These are phyloP conservation scores for Eucalyptus caleyi DNA, from an alignment of 345 rosid species.

Conservation along the genomic window DNA sequence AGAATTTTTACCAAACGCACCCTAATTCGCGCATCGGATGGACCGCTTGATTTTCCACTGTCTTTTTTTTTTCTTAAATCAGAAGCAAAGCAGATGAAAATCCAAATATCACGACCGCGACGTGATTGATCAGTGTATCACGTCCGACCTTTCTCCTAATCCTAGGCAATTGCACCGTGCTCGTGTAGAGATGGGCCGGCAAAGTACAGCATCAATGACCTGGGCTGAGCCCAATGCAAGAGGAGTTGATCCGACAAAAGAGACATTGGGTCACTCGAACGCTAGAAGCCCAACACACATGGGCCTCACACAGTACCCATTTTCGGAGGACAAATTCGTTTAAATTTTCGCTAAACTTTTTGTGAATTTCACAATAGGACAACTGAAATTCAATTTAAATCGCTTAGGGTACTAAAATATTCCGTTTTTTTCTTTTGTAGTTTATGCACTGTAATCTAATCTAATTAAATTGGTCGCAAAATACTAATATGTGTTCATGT, in stretches of 20 bases:
- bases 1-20: fast-evolving
- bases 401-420: background rate
- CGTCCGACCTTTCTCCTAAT: background rate
- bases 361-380: background rate
- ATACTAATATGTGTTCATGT: background rate
- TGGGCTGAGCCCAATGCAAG: background rate
- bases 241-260: background rate
- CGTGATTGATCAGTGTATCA: background rate
- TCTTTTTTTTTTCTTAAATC: background rate
- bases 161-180: background rate
- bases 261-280: background rate
- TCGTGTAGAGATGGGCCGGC: background rate
- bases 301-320: background rate
- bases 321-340: background rate
- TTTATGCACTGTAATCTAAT: background rate
- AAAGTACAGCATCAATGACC: background rate
- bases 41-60: background rate
- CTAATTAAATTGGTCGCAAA: background rate
- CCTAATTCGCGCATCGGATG: background rate
- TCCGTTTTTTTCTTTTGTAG: background rate
- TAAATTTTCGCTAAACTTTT: background rate
- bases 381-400: background rate
- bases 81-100: background rate
- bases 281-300: background rate
- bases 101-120: background rate